phyloP scores from a whole-genome alignment of 2,329 filamentous ascomycete genomes.

The Neonectria magnoliae region DNA sequence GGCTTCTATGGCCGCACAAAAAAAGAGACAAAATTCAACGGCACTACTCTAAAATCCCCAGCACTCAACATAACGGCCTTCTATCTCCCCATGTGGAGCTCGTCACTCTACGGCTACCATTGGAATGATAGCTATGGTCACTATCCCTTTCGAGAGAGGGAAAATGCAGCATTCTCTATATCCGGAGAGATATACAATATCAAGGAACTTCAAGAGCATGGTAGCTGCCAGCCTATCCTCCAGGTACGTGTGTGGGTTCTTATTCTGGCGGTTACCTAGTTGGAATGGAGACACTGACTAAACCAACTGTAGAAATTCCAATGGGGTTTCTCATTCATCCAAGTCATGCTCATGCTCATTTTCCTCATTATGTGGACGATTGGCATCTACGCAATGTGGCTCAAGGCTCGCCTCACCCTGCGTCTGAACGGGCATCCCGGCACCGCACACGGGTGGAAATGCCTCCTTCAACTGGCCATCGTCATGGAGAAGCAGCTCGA shows the following conservation, averaged over 20 bases:
- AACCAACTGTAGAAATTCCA: not conserved
- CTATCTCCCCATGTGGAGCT: not conserved
- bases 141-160: not conserved
- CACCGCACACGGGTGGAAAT: constrained; percentile 3
- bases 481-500: not conserved
- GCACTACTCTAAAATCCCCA: not conserved
- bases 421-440: not conserved
- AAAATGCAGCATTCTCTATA: not conserved
- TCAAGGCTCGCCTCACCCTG: not conserved
- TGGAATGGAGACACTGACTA: not conserved
- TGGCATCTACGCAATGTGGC: not conserved
- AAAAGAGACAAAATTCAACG: not conserved
- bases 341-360: not conserved
- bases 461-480: not conserved
- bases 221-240: constrained; percentile 18
- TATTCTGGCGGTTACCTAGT: not conserved
- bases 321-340: constrained; percentile 27
- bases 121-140: not conserved
- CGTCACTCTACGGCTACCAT: not conserved
- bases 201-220: not conserved
- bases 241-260: not conserved
- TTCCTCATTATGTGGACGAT: constrained; percentile 5
- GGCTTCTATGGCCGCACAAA: not conserved
- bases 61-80: constrained; percentile 9
- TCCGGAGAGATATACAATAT: not conserved